phyloP scores from a whole-genome alignment of 495 filamentous ascomycete genomes.

The Talaromyces trachyspermus region DNA sequence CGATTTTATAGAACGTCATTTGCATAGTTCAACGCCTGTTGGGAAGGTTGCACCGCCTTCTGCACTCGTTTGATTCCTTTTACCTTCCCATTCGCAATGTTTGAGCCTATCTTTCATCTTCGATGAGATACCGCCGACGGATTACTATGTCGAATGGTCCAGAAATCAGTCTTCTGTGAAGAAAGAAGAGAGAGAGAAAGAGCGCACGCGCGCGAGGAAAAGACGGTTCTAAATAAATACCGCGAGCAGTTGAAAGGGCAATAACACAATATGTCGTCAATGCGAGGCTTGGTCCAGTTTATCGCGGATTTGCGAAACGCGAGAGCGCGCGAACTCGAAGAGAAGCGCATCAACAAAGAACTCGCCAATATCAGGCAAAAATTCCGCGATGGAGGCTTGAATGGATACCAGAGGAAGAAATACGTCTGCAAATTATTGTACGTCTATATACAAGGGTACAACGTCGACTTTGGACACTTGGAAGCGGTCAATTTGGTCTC shows the following conservation, averaged over 20 bases:
- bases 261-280: conserved; percentile 49
- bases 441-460: conserved; percentile 98
- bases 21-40: not conserved
- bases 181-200: not conserved
- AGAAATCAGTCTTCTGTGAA: not conserved
- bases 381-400: conserved; percentile 73
- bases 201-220: too few relatives aligned
- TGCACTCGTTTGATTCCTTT: not conserved
- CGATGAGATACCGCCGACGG: not conserved
- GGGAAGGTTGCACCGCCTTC: too few relatives aligned
- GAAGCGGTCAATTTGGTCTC: conserved; percentile 98
- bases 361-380: conserved; percentile 89
- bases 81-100: not conserved
- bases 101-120: not conserved
- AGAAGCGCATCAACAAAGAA: conserved; percentile 99
- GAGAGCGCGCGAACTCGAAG: conserved; percentile 88
- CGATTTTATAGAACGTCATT: conserved; percentile 2
- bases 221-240: too few relatives aligned
- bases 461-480: conserved; percentile 97
- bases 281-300: conserved; percentile 92
- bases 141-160: conserved; percentile 1
- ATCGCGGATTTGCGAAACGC: conserved; percentile 96
- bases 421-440: conserved; percentile 99
- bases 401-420: conserved; percentile 99
- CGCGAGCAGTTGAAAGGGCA: too few relatives aligned